phyloP scores from a whole-genome alignment of 768 basidiomycete species.

The Calocybe indica region DNA sequence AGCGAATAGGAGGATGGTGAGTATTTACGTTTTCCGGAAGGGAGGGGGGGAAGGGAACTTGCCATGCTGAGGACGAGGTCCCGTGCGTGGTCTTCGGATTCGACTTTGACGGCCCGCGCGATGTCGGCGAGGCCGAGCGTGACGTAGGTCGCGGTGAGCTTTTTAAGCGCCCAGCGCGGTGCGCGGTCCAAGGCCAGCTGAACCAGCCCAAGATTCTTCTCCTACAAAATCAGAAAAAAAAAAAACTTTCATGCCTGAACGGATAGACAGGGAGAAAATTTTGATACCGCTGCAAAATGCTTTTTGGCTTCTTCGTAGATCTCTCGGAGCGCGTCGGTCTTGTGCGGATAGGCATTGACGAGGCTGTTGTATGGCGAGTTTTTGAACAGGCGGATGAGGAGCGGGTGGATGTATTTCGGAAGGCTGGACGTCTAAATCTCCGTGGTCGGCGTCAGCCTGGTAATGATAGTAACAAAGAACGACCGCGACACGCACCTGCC shows the following conservation, averaged over 20 bases:
- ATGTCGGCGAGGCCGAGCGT: constrained; percentile 74
- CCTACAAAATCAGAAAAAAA: constrained; percentile 30
- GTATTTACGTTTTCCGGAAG: neutral
- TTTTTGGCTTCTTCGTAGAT: constrained; percentile 51
- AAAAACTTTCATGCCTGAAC: neutral
- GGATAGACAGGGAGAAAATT: neutral
- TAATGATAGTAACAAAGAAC: neutral
- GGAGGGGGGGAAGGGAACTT: constrained; percentile 8
- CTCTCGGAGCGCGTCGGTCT: constrained; percentile 34
- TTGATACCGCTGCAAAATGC: constrained; percentile 46
- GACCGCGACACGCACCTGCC: constrained; percentile 43
- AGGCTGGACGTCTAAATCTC: constrained; percentile 34
- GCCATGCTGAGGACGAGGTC: constrained; percentile 72
- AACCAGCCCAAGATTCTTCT: constrained; percentile 69
- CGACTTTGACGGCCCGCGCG: constrained; percentile 45
- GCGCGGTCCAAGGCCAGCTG: constrained; percentile 61
- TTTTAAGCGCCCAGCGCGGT: constrained; percentile 73
- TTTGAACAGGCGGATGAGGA: constrained; percentile 58
- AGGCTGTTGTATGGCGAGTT: constrained; percentile 59
- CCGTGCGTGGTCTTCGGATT: constrained; percentile 48
- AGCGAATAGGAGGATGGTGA: neutral
- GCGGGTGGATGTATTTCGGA: constrained; percentile 70
- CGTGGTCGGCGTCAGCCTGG: neutral
- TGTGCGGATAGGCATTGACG: constrained; percentile 60
- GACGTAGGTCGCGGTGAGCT: constrained; percentile 78